Evolutionary conservation across 345 rosid species (phyloP), one percentile per base, ranked within the genome.

Genomic region (Jatropha curcas): DNA sequence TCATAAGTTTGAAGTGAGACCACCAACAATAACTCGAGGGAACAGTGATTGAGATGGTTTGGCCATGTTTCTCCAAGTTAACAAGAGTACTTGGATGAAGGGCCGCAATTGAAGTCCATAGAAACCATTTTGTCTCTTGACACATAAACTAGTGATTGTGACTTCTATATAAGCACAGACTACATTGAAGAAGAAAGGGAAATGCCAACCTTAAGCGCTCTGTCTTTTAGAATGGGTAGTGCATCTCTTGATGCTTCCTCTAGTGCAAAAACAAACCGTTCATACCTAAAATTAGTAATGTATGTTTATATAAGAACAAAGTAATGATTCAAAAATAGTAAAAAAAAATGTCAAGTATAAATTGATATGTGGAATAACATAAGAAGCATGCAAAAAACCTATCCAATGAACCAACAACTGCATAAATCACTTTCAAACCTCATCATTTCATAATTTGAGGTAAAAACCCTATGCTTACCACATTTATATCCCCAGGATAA

Each of bases 231-330:
- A 63, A 86, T 72, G 55, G 93, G 96, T 70, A 95, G 78, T 90
- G 89, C 80, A 79, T 95, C 98, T 80, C 89, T 95, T 19, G 98
- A 92, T 74, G 97, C 94, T 80, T 92, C 99, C 84, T 92, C 98
- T 37, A 95, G 91, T 17, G 97, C 92, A 30, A 66, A 61, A 60
- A 92, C 86, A 84, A 89, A 91, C 10, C 91, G 96, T 76, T 89
- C 97, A 79, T 95, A 95, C 86, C 98, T 94, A 68, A 67, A 53
- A 73, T 37, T 41, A 9, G 20, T 60, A 24, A 66, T 59, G 39
- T n/a, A 55, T 20, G 3, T 45, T 17, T 39, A 35, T 5, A 57
- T 56, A 58, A 55, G 37, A 71, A 71, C 6, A 28, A 20, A 25
- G 19, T 43, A 30, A n/a, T 13, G 14, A 34, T 24, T 34, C 14